Evolutionary conservation across 352 stramenopile species (phyloP), one percentile per base, ranked within the genome.

Genomic region (Phytophthora fragariae): DNA sequence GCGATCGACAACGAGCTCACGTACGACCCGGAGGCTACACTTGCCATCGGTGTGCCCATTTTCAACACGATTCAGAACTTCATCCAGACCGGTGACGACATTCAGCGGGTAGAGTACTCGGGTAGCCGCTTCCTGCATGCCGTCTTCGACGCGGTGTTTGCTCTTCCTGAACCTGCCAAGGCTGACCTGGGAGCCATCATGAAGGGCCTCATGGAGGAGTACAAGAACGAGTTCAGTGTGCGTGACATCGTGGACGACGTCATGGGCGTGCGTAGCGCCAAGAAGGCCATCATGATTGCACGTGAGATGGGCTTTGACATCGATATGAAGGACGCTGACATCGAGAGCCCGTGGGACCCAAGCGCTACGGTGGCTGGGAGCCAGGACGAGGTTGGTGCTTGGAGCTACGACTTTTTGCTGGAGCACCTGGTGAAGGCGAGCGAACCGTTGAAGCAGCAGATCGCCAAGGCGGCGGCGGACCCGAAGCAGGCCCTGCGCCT

Each of bases 31-130:
- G 93, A 89, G 85, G 93, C 82, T 8, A 94, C 83, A 46, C 63
- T 96, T 15, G 82, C 87, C 12, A 92, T 94, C 65, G 94, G 88
- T 39, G 85, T 99, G 7, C 96, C 96, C 21, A 88, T 99, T 31
- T 93, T 98, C 68, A 94, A 84, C 73, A 99, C 96, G 47, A 81
- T 99, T 15, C 91, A 97, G 59, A 95, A 95, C 71, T 90, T 99
- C 24, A 81, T 98, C 11, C 92, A 97, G 67, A 97, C 92, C 7
- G 97, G 97, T 0, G 96, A 99, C 70, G 85, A 90, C 39, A 95
- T 99, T 65, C 76, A 92, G 41, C 80, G 81, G 33, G 76, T 99
- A 50, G 92, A 98, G 74, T 94, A 97, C 49, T 97, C 97, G 15
- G 88, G 97, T 62, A 97, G 90, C 57, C 89, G 89, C 11, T 81